Evolutionary conservation across 2,329 filamentous ascomycete genomes (phyloP).

Genomic region (Apiospora sp.): DNA sequence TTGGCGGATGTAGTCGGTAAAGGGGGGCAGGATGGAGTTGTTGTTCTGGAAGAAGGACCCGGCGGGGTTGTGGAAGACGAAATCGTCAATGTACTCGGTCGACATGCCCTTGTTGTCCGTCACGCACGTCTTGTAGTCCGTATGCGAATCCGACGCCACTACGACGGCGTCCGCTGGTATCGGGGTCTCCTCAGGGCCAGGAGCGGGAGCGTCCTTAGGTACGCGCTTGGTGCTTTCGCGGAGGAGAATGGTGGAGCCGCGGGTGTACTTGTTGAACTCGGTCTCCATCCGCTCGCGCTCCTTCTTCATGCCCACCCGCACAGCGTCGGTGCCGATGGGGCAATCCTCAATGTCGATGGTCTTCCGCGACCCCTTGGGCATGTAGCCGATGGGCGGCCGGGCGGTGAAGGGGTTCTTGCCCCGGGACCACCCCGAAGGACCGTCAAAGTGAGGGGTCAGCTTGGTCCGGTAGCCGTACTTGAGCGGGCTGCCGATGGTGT

Average conservation of each 20-base stretch:
- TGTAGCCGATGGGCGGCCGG: slow-evolving; percentile 88
- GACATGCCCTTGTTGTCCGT: slow-evolving; percentile 84
- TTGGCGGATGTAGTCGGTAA: slow-evolving; percentile 86
- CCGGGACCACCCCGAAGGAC: slow-evolving; percentile 67
- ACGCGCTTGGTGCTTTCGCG: slow-evolving; percentile 83
- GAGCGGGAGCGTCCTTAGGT: slow-evolving; percentile 50
- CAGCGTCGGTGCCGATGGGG: slow-evolving; percentile 88
- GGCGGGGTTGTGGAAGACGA: slow-evolving; percentile 88
- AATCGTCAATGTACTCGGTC: slow-evolving; percentile 87
- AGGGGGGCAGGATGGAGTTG: slow-evolving; percentile 90
- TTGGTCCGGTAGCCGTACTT: slow-evolving; percentile 97
- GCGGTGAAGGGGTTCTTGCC: slow-evolving; percentile 61
- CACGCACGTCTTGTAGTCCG: slow-evolving; percentile 87
- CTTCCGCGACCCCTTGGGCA: slow-evolving; percentile 79
- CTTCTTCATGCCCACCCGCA: slow-evolving; percentile 78
- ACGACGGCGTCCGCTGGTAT: slow-evolving; percentile 52
- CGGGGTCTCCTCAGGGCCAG: slow-evolving; percentile 39
- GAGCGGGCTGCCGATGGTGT: slow-evolving; percentile 89
- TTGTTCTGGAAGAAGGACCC: slow-evolving; percentile 99
- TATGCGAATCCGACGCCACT: slow-evolving; percentile 65
- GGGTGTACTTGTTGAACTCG: slow-evolving; percentile 75
- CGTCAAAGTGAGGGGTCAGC: slow-evolving; percentile 94
- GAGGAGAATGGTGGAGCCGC: slow-evolving; percentile 87
- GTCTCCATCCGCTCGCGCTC: slow-evolving; percentile 79
- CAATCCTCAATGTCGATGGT: slow-evolving; percentile 98